Conservation (phyloP, 140 eudicot genomes). For the Flaveria floridana region DNA sequence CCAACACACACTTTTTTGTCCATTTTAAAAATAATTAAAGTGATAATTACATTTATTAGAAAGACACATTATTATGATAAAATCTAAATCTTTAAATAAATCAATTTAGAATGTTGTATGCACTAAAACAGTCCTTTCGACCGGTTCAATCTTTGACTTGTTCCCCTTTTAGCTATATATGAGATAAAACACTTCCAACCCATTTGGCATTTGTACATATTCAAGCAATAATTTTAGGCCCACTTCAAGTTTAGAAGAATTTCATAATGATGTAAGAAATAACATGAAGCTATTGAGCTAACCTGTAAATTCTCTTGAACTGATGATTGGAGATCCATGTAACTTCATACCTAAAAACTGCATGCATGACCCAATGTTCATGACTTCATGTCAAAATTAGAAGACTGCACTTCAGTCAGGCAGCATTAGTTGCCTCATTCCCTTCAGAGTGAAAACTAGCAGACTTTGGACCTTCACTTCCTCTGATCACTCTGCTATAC, state of each 20-base stretch:
- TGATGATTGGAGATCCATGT: conserved; percentile 41
- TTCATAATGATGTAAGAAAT: conserved; percentile 7
- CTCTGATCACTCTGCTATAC: conserved; percentile 83
- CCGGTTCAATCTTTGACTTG: neutral
- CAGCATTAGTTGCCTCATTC: conserved; percentile 44
- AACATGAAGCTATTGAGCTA: conserved; percentile 24
- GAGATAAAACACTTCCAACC: neutral
- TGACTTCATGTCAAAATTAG: conserved; percentile 30
- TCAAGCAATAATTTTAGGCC: conserved; percentile 14
- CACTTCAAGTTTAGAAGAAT: too few species aligned
- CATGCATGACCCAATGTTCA: conserved; percentile 33
- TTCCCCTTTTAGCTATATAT: neutral
- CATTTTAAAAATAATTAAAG: neutral
- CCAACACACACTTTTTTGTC: neutral
- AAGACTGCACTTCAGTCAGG: conserved; percentile 32
- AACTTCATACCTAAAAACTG: conserved; percentile 34
- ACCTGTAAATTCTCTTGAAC: conserved; percentile 49
- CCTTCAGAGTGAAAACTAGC: conserved; percentile 51
- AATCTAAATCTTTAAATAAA: neutral
- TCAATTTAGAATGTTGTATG: neutral
- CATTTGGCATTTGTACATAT: neutral
- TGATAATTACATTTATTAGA: neutral
- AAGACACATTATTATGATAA: neutral
- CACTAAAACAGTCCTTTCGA: neutral
- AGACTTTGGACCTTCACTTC: conserved; percentile 60